Conservation (phyloP, 768 basidiomycete species). For the Hericium coralloides region DNA sequence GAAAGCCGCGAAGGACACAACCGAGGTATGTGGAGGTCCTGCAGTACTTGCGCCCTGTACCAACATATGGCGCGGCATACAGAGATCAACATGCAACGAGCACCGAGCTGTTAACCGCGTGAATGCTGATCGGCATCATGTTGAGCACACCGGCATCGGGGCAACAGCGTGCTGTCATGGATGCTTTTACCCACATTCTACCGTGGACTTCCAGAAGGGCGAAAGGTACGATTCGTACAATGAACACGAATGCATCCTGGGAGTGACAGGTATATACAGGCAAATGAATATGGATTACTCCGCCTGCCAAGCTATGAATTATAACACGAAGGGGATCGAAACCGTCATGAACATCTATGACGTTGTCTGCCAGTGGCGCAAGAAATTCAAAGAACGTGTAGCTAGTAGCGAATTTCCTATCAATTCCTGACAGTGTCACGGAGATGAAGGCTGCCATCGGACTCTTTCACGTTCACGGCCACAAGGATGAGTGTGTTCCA, state of each 20-base stretch:
- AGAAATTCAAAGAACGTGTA: neutral
- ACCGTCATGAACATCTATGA: slow-evolving; percentile 1
- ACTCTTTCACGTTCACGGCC: slow-evolving; percentile 24
- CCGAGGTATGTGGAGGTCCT: neutral
- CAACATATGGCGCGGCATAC: neutral
- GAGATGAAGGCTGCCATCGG: slow-evolving; percentile 14
- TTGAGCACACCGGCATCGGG: neutral
- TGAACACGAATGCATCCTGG: too few species aligned
- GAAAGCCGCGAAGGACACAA: neutral
- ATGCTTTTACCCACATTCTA: neutral
- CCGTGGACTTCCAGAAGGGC: neutral
- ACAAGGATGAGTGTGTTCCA: slow-evolving; percentile 17
- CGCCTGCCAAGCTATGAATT: slow-evolving; percentile 14
- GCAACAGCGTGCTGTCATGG: neutral
- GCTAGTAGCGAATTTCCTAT: neutral
- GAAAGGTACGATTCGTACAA: neutral
- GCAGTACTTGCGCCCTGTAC: neutral
- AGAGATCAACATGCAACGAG: neutral
- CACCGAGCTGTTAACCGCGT: neutral
- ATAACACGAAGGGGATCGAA: neutral
- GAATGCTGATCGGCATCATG: neutral
- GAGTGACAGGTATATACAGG: neutral
- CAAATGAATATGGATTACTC: slow-evolving; percentile 19
- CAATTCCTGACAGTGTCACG: neutral
- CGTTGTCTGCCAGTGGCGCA: slow-evolving; percentile 11